These are phyloP conservation scores for Apiotrichum gamsii DNA, from an alignment of 1,284 basidiomycete genomes.

Conservation along the genomic window DNA sequence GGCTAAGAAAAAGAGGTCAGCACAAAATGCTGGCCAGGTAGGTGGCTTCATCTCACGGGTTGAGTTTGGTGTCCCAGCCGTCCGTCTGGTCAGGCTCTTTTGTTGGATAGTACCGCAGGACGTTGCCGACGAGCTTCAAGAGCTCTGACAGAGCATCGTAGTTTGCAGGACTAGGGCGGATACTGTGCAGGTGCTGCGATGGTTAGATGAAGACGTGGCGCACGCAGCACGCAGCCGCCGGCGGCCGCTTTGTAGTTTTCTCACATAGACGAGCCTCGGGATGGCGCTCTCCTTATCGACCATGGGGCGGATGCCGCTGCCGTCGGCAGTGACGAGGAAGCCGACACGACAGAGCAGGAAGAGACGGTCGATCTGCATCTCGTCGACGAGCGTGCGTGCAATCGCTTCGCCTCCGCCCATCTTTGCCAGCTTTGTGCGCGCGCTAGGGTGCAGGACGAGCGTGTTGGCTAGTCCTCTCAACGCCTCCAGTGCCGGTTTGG, in stretches of 20 bases:
- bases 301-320: slow-evolving; percentile 24
- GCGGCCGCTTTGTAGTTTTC: slow-evolving; percentile 3
- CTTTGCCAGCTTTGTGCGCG: slow-evolving; percentile 21
- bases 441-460: slow-evolving; percentile 31
- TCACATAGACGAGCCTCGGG: slow-evolving; percentile 31
- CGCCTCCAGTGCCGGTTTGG: slow-evolving; percentile 23
- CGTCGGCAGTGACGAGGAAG: slow-evolving; percentile 38
- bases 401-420: slow-evolving; percentile 24
- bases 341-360: slow-evolving; percentile 41
- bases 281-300: slow-evolving; percentile 35
- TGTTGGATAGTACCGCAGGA: slow-evolving; percentile 33
- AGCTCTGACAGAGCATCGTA: slow-evolving; percentile 37
- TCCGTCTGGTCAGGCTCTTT: too few species aligned
- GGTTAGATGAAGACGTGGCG: too few species aligned
- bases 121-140: slow-evolving; percentile 41
- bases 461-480: slow-evolving; percentile 35
- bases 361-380: slow-evolving; percentile 20
- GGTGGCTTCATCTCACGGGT: slow-evolving; percentile 25
- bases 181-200: slow-evolving; percentile 18
- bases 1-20: not conserved
- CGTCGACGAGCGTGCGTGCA: slow-evolving; percentile 25
- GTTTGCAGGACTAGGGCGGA: slow-evolving; percentile 16
- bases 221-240: not conserved
- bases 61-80: too few species aligned
- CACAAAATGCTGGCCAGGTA: not conserved